Evolutionary conservation across 2,329 filamentous ascomycete genomes (phyloP), one percentile per base, ranked within the genome.

Genomic region (Cadophora sp.): DNA sequence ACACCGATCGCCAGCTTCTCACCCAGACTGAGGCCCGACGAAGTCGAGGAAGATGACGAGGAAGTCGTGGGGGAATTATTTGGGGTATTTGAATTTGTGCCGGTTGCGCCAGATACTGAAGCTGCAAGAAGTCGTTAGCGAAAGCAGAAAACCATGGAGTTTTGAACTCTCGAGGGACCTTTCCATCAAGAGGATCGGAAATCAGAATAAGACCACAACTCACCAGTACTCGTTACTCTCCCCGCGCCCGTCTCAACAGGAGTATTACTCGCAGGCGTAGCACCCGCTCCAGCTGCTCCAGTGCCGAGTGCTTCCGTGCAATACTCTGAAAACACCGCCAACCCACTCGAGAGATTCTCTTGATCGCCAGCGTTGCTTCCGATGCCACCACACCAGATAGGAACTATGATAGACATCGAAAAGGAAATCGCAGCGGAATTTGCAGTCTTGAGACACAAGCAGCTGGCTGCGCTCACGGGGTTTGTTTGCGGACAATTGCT

Each of bases 401-500:
- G 45, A 13, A 48, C 27, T 2, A 50, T 14, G 16, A 41, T 51
- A n/a, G 59, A 51, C 47, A 62, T 62, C 13, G 59, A 51, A 24
- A 24, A 51, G 18, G 59, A 51, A 14, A 62, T 53, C 13, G 24
- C 30, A 2, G 24, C 43, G 9, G 59, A 50, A 18, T 50, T 50
- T 4, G 30, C 59, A n/a, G 59, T 24, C 41, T 62, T 62, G 1
- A 62, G 33, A 41, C 59, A 62, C 1, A 62, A 24, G 13, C 59
- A 62, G 39, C 59, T 62, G 3, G 59, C 59, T 18, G 47, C 47
- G 33, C 59, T 62, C 18, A 30, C n/a, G 1, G 59, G 59, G n/a
- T 51, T 62, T 43, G 59, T 51, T 36, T 62, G 59, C 14, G 59
- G 59, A 53, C 59, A 62, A 9, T 48, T 45, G 47, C 45, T 62